Evolutionary conservation across 2,329 filamentous ascomycete genomes (phyloP).

Genomic region (Phialophora tarda): DNA sequence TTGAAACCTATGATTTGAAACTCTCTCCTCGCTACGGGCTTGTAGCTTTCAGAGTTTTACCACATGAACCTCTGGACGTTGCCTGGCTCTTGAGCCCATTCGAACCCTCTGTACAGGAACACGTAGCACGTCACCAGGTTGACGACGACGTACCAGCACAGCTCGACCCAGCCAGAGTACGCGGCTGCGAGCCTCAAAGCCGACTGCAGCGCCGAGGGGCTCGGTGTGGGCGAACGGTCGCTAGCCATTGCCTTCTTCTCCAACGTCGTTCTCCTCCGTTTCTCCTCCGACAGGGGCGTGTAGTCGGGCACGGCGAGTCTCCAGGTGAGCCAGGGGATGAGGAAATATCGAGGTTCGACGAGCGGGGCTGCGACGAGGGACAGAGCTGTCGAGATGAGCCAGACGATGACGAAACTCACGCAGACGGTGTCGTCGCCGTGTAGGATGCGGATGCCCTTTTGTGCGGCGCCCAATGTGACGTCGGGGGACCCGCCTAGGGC

Average conservation of each 20-base stretch:
- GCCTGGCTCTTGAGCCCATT: slow-evolving; percentile 64
- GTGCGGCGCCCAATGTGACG: slow-evolving; percentile 34
- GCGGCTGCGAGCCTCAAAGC: slow-evolving; percentile 40
- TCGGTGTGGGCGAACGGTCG: slow-evolving; percentile 36
- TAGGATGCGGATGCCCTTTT: slow-evolving; percentile 28
- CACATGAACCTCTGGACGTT: slow-evolving; percentile 66
- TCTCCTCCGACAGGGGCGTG: slow-evolving; percentile 13
- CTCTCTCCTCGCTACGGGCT: background rate
- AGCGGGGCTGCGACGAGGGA: slow-evolving; percentile 87
- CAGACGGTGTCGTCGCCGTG: slow-evolving; percentile 41
- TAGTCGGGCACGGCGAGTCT: slow-evolving; percentile 69
- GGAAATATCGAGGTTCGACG: slow-evolving; percentile 95
- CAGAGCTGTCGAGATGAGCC: slow-evolving; percentile 72
- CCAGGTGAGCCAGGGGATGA: slow-evolving; percentile 94
- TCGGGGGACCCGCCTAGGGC: slow-evolving; percentile 55
- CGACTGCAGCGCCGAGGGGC: slow-evolving; percentile 13
- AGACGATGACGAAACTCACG: slow-evolving; percentile 63
- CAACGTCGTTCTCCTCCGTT: slow-evolving; percentile 4
- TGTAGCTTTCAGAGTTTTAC: slow-evolving; percentile 43
- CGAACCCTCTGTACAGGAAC: slow-evolving; percentile 63
- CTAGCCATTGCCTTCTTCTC: slow-evolving; percentile 30
- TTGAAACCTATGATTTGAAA: background rate
- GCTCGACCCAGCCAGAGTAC: slow-evolving; percentile 57
- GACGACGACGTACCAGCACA: slow-evolving; percentile 61
- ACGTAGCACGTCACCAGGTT: slow-evolving; percentile 60